Base-by-base conservation (phyloP, 2,329 filamentous ascomycete genomes). In the Phialemoniopsis sp. region DNA sequence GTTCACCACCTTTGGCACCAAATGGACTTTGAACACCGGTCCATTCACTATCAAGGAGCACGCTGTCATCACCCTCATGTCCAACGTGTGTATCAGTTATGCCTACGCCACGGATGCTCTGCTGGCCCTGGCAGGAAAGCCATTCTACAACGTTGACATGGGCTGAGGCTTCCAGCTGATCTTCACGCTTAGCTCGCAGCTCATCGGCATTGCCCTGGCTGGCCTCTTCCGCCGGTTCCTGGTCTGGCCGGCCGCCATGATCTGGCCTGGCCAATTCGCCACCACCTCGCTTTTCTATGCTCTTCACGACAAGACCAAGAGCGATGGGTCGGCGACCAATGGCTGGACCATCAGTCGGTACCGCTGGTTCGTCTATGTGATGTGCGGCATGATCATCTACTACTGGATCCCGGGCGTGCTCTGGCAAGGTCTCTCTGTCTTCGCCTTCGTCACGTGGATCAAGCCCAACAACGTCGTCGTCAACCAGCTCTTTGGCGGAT, bases 331-430 rank as follows among this genome's bases (percentile, higher is more conserved):
- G 2, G 63, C 62, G 9, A 52, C 60, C 15, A 62, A 67, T 39
- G 68, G 68, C 1, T 73, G 68, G 69, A 51, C 41, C 8, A 69
- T 73, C 16, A 62, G 61, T 36, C 57, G 64, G 4, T 72, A 72
- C 39, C 58, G 64, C 26, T 72, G 65, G 53, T 73, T 73, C 37
- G 58, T 64, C 30, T 56, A 65, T 37, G 60, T 73, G 1, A 57
- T 63, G 0, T 39, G 53, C 1, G 64, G 46, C 17, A 65, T 69
- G 45, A 73, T 73, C 43, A 48, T 56, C 34, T 76, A 73, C 58
- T 78, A 78, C 49, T 78, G 70, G 62, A 65, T 78, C 29, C 74
- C 72, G 0, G 73, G 64, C 10, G 60, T 73, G 17, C 53, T 77
- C 2, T 73, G 65, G 49, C 70, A 67, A 36, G 68, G 63, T 3